Percentiles rank a stretch among this genome's conserved stretches.
Conservation (phyloP, 148 eudicot species). For the Spergularia marina region DNA sequence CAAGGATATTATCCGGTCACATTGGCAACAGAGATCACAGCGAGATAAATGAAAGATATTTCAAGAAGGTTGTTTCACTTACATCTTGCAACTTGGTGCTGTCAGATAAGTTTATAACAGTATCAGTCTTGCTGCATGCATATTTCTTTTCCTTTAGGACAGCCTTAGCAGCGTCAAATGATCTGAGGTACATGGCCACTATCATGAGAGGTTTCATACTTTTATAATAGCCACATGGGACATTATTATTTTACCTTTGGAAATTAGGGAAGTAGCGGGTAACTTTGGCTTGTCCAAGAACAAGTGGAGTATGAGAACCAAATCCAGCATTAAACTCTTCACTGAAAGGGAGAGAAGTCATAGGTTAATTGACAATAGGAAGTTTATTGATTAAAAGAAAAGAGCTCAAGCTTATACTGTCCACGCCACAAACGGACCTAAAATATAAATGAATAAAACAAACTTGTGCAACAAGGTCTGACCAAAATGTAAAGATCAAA, state of each 20-base stretch:
- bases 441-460: too few relatives aligned
- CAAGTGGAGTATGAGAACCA: constrained; percentile 93
- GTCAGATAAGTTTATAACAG: constrained; percentile 57
- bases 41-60: too few relatives aligned
- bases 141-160: constrained; percentile 68
- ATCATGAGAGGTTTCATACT: constrained; percentile 7
- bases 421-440: too few relatives aligned
- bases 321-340: constrained; percentile 97
- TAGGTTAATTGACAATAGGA: not conserved
- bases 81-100: constrained; percentile 73
- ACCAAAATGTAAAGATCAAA: too few relatives aligned
- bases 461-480: too few relatives aligned
- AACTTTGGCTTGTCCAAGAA: constrained; percentile 86
- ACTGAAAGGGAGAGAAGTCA: constrained; percentile 42
- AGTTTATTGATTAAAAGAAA: too few relatives aligned
- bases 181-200: constrained; percentile 45
- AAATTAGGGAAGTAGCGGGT: constrained; percentile 79
- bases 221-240: constrained; percentile 13
- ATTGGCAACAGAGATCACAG: not conserved
- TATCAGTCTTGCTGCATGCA: constrained; percentile 75
- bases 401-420: too few relatives aligned
- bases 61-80: constrained; percentile 30
- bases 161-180: constrained; percentile 70
- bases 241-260: constrained; percentile 54
- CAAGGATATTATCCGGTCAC: not conserved